Evolutionary conservation across 306 rosid species (phyloP), one percentile per base, ranked within the genome.

Genomic region (Urtica urens): DNA sequence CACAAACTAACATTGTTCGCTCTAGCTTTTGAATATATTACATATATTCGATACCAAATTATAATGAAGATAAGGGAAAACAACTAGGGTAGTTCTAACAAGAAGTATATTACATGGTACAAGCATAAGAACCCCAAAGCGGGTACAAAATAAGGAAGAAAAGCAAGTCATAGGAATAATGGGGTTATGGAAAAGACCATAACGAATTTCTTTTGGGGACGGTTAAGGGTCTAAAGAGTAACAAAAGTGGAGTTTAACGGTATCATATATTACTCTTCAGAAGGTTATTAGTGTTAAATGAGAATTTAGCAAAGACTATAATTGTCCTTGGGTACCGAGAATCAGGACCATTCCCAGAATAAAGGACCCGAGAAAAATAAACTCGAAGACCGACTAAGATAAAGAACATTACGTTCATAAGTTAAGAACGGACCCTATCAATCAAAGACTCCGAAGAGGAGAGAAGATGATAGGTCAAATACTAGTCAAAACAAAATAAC

Each of bases 201-300:
- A 80, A 70, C 83, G 63, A 68, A 63, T 62, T 72, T 75, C 83
- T 80, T 80, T 75, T 70, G 30, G n/a, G 53, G 90, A 70, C 80
- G 50, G 83, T 82, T 78, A 49, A 47, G 54, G 73, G 54, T 44
- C 46, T 59, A 59, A 60, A 26, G 60, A 5, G 48, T 39, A 60
- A 60, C 51, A 66, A 79, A 70, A 64, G 75, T 51, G 37, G 38
- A 54, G 10, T 25, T 37, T 42, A 70, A 72, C 71, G 69, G 23
- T 42, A 23, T 58, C 15, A 39, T 16, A 53, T 31, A 47, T 53
- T 69, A 40, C 18, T 25, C 21, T 16, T 48, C 5, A 48, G 38
- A 48, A 3, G 27, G 7, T 4, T 9, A 14, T n/a, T 13, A n/a
- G n/a, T n/a, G n/a, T n/a, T n/a, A n/a, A n/a, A n/a, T n/a, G n/a